Percentiles rank a stretch among this genome's conserved stretches.
Conservation (phyloP, 2,329 filamentous ascomycete genomes). For the Botrytis galanthina region DNA sequence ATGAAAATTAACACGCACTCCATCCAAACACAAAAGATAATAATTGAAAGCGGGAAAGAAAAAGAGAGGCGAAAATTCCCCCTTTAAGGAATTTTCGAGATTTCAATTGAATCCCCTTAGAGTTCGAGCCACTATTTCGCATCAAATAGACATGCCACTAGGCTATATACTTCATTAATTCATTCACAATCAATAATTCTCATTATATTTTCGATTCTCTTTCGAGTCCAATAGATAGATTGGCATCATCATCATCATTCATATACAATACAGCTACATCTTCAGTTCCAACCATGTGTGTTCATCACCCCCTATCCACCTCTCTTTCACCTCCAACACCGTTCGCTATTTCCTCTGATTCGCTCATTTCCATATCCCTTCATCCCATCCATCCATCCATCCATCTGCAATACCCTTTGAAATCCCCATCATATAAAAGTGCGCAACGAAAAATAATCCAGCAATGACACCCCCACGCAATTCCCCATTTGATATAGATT, state of each 20-base stretch:
- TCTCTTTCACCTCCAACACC: not conserved
- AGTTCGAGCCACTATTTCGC: too few species aligned
- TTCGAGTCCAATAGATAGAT: not conserved
- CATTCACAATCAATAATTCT: not conserved
- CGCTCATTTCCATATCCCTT: not conserved
- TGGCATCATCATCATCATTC: slow-evolving; percentile 12
- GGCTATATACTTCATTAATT: not conserved
- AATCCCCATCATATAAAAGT: not conserved
- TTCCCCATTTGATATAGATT: not conserved
- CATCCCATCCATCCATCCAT: not conserved
- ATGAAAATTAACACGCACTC: not conserved
- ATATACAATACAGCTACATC: slow-evolving; percentile 9
- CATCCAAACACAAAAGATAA: not conserved
- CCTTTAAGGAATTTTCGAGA: not conserved
- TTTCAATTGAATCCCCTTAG: not conserved
- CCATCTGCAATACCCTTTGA: not conserved
- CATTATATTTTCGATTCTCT: not conserved
- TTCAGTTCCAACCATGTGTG: not conserved
- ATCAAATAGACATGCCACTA: too few species aligned
- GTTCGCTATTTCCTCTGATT: not conserved
- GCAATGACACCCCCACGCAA: not conserved
- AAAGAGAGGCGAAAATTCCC: not conserved
- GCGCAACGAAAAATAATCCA: not conserved
- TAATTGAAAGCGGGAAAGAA: not conserved
- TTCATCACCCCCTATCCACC: not conserved